Conservation (phyloP, 1,284 basidiomycete species). For the Anthracocystis panici-leucophaei region DNA sequence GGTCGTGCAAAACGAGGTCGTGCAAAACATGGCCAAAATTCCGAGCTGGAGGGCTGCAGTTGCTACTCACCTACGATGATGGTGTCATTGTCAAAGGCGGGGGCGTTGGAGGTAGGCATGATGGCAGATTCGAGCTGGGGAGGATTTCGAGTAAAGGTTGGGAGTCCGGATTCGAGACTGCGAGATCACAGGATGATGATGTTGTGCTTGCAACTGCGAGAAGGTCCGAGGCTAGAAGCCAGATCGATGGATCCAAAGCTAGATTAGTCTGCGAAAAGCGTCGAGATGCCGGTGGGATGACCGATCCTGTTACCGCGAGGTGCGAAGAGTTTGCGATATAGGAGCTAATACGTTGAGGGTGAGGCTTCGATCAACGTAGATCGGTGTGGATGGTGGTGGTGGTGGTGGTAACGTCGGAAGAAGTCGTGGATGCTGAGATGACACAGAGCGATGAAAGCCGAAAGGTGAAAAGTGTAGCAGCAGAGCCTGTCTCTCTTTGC, state of each 20-base stretch:
- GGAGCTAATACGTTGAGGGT: no score
- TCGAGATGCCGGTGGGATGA: background rate
- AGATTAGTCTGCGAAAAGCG: background rate
- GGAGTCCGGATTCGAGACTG: background rate
- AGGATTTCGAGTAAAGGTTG: background rate
- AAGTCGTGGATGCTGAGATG: background rate
- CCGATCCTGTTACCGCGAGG: slow-evolving; percentile 4
- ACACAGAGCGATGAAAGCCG: slow-evolving; percentile 7
- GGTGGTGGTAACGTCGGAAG: background rate
- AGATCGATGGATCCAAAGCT: background rate
- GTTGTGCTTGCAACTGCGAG: background rate
- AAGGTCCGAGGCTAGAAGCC: background rate
- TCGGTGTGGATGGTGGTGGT: background rate
- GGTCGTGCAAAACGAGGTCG: background rate
- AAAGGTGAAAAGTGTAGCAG: background rate
- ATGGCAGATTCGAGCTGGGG: slow-evolving; percentile 4
- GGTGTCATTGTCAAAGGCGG: slow-evolving; percentile 60
- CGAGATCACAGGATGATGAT: background rate
- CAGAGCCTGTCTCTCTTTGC: background rate
- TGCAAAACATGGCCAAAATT: no score
- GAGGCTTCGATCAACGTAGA: slow-evolving; percentile 1
- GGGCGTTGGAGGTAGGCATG: slow-evolving; percentile 47
- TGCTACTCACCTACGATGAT: slow-evolving; percentile 64
- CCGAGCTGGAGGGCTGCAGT: background rate
- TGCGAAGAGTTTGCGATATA: background rate